Evolutionary conservation across 306 rosid species (phyloP), one percentile per base, ranked within the genome.

Genomic region (Vigna radiata): DNA sequence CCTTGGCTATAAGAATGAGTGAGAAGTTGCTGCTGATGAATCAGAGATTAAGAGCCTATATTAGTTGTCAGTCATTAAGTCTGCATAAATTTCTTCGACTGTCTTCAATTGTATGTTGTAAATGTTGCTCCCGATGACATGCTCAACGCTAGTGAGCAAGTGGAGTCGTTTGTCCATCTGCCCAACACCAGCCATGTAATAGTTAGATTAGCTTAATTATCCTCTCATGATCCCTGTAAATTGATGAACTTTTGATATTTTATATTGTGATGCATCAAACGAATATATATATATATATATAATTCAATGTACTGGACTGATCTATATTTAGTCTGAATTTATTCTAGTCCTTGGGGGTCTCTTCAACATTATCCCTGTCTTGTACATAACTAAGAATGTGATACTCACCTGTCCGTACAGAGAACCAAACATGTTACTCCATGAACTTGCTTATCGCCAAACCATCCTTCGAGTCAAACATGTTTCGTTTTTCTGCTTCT

Each of bases 131-230:
- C 49, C 69, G 8, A 14, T 53, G 43, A 53, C 55, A 18, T 36
- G 29, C 69, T 23, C 1, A 15, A n/a, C n/a, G 8, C 68, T 8
- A 6, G 7, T 37, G 29, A 21, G 29, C 55, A 5, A 39, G 3
- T 66, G 1, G 44, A 19, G 23, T 31, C 29, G 23, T 55, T 72
- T 50, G 72, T 73, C 50, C 13, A 23, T 69, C 48, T 47, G 44
- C 17, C 60, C 11, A 27, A 19, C 12, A n/a, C 37, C 43, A 43
- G 43, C 54, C 74, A 6, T 76, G 62, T 72, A 59, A 59, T 67
- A 66, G 46, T 29, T 70, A 80, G 77, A 31, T 69, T 77, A 77
- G 77, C 15, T 43, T 48, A 18, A 19, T 69, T 62, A 14, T 56
- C 60, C 29, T 68, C 52, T 3, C 10, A 9, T 65, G 54, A 46